These are phyloP conservation scores for Podochytrium sp. DNA, from an alignment of 192 early-diverging fungal species.

Conservation along the genomic window DNA sequence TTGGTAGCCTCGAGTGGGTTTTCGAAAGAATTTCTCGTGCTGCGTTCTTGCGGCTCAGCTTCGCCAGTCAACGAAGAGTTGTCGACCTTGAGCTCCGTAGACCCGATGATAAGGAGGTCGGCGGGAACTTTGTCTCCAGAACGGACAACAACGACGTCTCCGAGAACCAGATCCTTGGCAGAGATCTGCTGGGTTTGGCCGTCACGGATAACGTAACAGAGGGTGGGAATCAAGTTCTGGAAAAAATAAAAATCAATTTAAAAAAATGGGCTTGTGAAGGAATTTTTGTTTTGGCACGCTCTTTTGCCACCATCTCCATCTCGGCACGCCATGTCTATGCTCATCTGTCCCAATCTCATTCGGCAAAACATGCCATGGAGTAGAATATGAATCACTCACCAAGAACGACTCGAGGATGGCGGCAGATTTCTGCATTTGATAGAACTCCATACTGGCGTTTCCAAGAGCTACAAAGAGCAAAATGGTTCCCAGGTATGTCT, in stretches of 20 bases:
- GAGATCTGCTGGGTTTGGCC: conserved; percentile 62
- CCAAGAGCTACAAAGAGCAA: conserved; percentile 85
- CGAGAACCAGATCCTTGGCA: conserved; percentile 47
- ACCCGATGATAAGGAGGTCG: conserved; percentile 41
- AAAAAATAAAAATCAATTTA: conserved; percentile 36
- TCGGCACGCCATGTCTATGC: too few species aligned
- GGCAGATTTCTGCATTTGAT: conserved; percentile 87
- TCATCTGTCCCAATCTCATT: too few species aligned
- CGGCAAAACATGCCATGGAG: too few species aligned
- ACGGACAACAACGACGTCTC: conserved; percentile 46
- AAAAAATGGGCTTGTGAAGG: background rate
- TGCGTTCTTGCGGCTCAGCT: conserved; percentile 69
- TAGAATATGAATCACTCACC: conserved; percentile 30
- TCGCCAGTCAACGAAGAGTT: conserved; percentile 51
- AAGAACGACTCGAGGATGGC: conserved; percentile 90
- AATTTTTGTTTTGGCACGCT: background rate
- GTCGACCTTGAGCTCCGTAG: conserved; percentile 50
- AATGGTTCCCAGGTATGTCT: conserved; percentile 90
- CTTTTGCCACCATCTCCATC: too few species aligned
- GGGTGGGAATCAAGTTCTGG: conserved; percentile 77
- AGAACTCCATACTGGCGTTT: conserved; percentile 92
- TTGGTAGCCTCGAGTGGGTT: conserved; percentile 94
- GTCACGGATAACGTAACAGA: conserved; percentile 76
- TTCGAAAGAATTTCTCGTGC: conserved; percentile 56
- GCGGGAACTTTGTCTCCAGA: conserved; percentile 53